Percentiles rank a stretch among this genome's conserved stretches.
Conservation (phyloP, 1,284 basidiomycete species). For the Cutaneotrichosporon arboriforme region DNA sequence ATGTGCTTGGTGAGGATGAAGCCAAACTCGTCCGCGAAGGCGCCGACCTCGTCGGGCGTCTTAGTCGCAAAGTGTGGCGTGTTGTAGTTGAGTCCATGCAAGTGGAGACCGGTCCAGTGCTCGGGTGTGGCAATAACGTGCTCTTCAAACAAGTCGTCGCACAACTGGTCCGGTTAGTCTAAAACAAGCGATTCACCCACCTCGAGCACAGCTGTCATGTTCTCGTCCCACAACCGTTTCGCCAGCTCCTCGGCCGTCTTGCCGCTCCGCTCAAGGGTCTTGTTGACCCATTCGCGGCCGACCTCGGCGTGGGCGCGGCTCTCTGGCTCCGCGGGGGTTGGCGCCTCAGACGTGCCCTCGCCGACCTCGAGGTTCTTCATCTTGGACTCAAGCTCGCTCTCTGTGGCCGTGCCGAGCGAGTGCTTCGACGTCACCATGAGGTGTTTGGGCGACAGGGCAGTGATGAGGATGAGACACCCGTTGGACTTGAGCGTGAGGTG, state of each 20-base stretch:
- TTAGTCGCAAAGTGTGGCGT: slow-evolving; percentile 69
- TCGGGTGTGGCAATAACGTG: slow-evolving; percentile 82
- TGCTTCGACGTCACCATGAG: slow-evolving; percentile 91
- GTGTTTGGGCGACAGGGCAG: slow-evolving; percentile 68
- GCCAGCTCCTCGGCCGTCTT: slow-evolving; percentile 74
- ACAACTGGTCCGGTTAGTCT: slow-evolving; percentile 58
- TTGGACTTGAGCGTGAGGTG: slow-evolving; percentile 91
- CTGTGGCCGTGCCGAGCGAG: slow-evolving; percentile 59
- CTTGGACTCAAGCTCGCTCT: slow-evolving; percentile 17
- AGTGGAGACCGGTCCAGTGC: slow-evolving; percentile 81
- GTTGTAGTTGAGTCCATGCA: slow-evolving; percentile 84
- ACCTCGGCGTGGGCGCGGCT: slow-evolving; percentile 41
- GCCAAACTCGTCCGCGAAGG: slow-evolving; percentile 83
- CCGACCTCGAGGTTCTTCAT: slow-evolving; percentile 7
- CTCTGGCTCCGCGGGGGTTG: slow-evolving; percentile 23
- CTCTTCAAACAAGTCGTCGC: slow-evolving; percentile 96
- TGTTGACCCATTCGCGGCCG: slow-evolving; percentile 63
- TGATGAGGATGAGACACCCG: slow-evolving; percentile 96
- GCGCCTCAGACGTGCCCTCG: slow-evolving; percentile 13
- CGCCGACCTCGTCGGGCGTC: slow-evolving; percentile 62
- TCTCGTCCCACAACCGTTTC: slow-evolving; percentile 66
- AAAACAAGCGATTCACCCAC: slow-evolving; percentile 53
- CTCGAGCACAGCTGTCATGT: slow-evolving; percentile 87
- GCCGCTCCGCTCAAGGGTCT: slow-evolving; percentile 61
- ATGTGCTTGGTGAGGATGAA: slow-evolving; percentile 75